Evolutionary conservation across 1,284 basidiomycete genomes (phyloP).

Genomic region (Psilocybe mexicana): DNA sequence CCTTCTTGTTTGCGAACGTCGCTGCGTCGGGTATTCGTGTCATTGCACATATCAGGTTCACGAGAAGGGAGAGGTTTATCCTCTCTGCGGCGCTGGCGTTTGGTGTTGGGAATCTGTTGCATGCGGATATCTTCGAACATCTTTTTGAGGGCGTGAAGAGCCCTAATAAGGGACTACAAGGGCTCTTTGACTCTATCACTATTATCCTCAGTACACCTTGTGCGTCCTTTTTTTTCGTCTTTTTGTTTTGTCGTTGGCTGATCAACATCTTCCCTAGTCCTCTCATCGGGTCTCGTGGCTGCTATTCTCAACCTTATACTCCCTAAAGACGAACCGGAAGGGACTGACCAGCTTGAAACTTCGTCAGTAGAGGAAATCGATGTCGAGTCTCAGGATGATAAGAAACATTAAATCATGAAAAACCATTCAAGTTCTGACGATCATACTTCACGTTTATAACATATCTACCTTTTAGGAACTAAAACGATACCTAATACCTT

Average conservation of each 20-base stretch:
- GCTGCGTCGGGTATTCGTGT: conserved; percentile 73
- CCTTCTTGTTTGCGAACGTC: conserved; percentile 72
- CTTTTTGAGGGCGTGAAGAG: conserved; percentile 66
- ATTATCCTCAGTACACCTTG: conserved; percentile 80
- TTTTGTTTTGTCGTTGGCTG: conserved; percentile 5
- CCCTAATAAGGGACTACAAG: conserved; percentile 60
- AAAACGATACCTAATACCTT: too few relatives aligned
- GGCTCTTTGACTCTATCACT: conserved; percentile 77
- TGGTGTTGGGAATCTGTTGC: conserved; percentile 71
- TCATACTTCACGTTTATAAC: too few relatives aligned
- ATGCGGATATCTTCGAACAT: conserved; percentile 61
- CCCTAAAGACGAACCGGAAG: conserved; percentile 43
- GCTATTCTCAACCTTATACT: conserved; percentile 67
- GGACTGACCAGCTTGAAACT: conserved; percentile 3
- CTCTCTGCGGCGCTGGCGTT: conserved; percentile 72
- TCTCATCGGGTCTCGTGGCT: conserved; percentile 68
- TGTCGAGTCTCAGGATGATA: conserved; percentile 26
- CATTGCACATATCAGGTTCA: conserved; percentile 64
- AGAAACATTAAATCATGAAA: conserved; percentile 4
- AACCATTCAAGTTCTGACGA: neutral
- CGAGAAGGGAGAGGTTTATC: conserved; percentile 77
- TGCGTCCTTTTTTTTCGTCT: conserved; percentile 38
- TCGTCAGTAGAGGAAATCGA: conserved; percentile 20
- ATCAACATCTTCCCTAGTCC: conserved; percentile 40
- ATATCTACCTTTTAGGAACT: too few relatives aligned